A percentile compares a stretch with the other conserved stretches of the same genome.
phyloP scores from a whole-genome alignment of 805 yeast species.

The Brettanomyces bruxellensis region DNA sequence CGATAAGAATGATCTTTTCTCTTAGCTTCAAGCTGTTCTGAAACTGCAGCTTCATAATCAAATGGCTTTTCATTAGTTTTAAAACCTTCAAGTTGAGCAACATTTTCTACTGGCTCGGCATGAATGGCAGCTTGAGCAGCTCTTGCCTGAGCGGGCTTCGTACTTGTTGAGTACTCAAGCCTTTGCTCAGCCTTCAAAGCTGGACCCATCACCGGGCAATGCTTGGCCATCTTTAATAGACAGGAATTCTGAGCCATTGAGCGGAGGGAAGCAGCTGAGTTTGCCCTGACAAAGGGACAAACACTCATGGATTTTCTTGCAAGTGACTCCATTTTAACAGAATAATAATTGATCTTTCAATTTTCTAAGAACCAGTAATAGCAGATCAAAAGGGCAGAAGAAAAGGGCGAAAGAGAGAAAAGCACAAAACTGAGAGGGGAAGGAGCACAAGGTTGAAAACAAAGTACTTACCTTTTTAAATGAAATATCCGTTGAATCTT shows the following conservation, averaged over 20 bases:
- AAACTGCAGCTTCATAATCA: constrained; percentile 66
- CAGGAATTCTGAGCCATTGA: constrained; percentile 36
- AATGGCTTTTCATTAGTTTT: constrained; percentile 45
- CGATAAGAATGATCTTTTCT: constrained; percentile 88
- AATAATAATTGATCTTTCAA: no score
- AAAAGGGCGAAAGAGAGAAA: neutral
- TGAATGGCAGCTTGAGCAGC: constrained; percentile 27
- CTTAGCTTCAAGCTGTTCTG: constrained; percentile 60
- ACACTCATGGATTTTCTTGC: constrained; percentile 67
- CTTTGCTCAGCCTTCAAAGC: constrained; percentile 42
- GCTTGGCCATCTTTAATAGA: constrained; percentile 51
- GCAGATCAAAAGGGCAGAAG: neutral
- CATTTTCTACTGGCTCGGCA: constrained; percentile 18
- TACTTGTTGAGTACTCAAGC: constrained; percentile 35
- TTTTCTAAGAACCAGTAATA: neutral
- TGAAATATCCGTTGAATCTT: no score
- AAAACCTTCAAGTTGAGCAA: constrained; percentile 7
- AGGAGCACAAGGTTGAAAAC: neutral
- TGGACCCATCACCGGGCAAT: constrained; percentile 87
- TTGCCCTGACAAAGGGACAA: constrained; percentile 70
- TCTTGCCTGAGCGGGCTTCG: constrained; percentile 34
- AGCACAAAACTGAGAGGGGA: neutral
- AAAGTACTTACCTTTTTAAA: no score
- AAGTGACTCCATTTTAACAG: constrained; percentile 57
- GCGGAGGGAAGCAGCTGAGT: constrained; percentile 52